Evolutionary conservation across 2,329 filamentous ascomycete genomes (phyloP).

Genomic region (Boeremia lycopersici): DNA sequence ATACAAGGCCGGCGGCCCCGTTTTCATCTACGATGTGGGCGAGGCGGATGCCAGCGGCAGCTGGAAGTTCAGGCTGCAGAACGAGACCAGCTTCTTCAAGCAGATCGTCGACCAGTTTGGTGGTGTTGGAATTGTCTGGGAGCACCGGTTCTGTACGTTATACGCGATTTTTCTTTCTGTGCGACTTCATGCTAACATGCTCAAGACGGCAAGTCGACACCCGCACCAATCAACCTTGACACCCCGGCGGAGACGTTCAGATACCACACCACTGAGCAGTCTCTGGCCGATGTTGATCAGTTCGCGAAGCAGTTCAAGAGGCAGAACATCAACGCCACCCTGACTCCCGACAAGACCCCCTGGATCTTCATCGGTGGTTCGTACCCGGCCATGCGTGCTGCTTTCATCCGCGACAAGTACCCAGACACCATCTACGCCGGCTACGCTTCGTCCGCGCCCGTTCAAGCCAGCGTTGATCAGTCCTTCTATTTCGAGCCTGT

Average conservation of each 20-base stretch:
- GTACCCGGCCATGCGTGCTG: slow-evolving; percentile 48
- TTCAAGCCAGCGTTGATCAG: slow-evolving; percentile 57
- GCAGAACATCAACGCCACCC: slow-evolving; percentile 39
- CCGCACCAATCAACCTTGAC: slow-evolving; percentile 38
- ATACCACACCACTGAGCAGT: slow-evolving; percentile 49
- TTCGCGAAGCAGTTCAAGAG: slow-evolving; percentile 51
- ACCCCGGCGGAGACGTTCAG: slow-evolving; percentile 43
- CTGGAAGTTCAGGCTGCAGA: slow-evolving; percentile 35
- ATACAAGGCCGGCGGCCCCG: slow-evolving; percentile 46
- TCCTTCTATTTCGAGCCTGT: slow-evolving; percentile 59
- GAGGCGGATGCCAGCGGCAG: slow-evolving; percentile 39
- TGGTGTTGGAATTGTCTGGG: slow-evolving; percentile 49
- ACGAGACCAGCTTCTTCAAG: slow-evolving; percentile 43
- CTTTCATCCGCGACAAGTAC: slow-evolving; percentile 48
- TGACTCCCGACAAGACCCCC: slow-evolving; percentile 45
- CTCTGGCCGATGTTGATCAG: slow-evolving; percentile 48
- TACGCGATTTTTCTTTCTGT: neutral
- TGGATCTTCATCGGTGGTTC: slow-evolving; percentile 49
- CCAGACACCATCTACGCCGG: slow-evolving; percentile 47
- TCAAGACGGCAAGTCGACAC: slow-evolving; percentile 48
- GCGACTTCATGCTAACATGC: slow-evolving; percentile 1
- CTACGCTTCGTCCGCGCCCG: slow-evolving; percentile 47
- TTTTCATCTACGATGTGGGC: slow-evolving; percentile 48
- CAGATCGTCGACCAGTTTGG: slow-evolving; percentile 44
- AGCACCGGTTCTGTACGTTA: slow-evolving; percentile 47